Evolutionary conservation across 257 asterid genomes (phyloP).

Genomic region (Verbena officinalis): DNA sequence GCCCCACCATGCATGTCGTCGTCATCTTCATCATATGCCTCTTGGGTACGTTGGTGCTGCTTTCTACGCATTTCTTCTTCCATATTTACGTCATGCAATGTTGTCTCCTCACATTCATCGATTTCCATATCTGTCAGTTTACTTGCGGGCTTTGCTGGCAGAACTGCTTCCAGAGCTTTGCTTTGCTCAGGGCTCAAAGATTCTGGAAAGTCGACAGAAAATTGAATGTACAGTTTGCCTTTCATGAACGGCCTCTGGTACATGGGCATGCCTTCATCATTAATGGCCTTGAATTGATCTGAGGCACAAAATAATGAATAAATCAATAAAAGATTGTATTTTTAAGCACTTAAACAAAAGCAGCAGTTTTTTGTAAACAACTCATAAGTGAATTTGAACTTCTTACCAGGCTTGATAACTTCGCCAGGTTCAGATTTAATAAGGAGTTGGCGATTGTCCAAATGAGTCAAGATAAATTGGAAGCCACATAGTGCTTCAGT

Average conservation of each 20-base stretch:
- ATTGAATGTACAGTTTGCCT: conserved; percentile 76
- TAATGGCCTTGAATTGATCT: conserved; percentile 85
- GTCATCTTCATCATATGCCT: conserved; percentile 57
- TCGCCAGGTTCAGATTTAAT: conserved; percentile 89
- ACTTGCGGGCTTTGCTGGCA: conserved; percentile 42
- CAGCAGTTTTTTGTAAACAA: too few species aligned
- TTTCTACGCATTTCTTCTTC: conserved; percentile 60
- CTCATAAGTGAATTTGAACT: conserved; percentile 17
- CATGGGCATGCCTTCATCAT: conserved; percentile 95
- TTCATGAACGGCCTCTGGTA: conserved; percentile 82
- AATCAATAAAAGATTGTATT: not conserved
- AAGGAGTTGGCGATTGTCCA: conserved; percentile 86
- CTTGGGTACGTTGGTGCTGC: conserved; percentile 47
- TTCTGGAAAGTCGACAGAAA: conserved; percentile 79
- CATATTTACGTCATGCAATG: conserved; percentile 52
- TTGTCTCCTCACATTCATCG: conserved; percentile 59
- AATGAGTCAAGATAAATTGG: conserved; percentile 80
- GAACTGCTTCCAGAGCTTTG: conserved; percentile 56
- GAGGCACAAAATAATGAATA: conserved; percentile 9
- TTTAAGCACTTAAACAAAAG: not conserved
- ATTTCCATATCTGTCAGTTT: conserved; percentile 43
- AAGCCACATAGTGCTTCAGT: conserved; percentile 97
- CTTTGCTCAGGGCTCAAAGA: conserved; percentile 58
- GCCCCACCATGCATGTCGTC: conserved; percentile 59
- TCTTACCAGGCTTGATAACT: conserved; percentile 84